Base-by-base conservation (phyloP, 2,329 filamentous ascomycete species). In the Alternaria angustiovoidea region DNA sequence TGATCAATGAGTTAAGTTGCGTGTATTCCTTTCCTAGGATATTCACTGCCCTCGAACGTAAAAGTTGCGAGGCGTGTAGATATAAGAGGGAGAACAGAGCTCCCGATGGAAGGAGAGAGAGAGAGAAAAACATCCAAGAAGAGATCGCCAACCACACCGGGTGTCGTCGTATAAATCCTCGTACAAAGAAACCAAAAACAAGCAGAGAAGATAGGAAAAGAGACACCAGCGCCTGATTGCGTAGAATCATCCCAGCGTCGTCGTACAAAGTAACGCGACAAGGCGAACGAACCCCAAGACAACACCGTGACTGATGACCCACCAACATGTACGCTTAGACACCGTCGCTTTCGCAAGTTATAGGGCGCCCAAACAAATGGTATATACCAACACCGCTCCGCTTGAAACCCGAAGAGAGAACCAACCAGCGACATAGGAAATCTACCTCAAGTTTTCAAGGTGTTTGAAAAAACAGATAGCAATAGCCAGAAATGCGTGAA, bases 171-270 rank as follows among this genome's bases (percentile, higher is more conserved):
- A 68, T 66, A 68, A 66, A 72, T 71, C 72, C 69, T 74, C 70
- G 70, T 77, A 77, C 75, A 77, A 67, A 54, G 66, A 64, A 73
- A 71, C 62, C 46, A 65, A 65, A 62, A 49, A 38, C 65, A 58
- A 65, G 51, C 34, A 26, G 24, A 24, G 7, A 38, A 22, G 24
- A 18, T 3, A 11, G 5, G 24, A 53, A 57, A 62, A 36, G 46
- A 48, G 64, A 71, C 20, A 68, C 62, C 67, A 69, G 67, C 69
- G 68, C 68, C 67, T 65, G 69, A 72, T 66, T 70, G 70, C 71
- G 69, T 75, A 76, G 72, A 72, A 72, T 78, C 77, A 75, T 79
- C 71, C 74, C 73, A 79, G 75, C 69, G 74, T 79, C 72, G 72
- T 79, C 30, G 46, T 49, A 49, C 46, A 49, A 9, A 39, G 20